Evolutionary conservation across 805 yeast species (phyloP), one percentile per base, ranked within the genome.

Genomic region (Dipodascus geniculatus): DNA sequence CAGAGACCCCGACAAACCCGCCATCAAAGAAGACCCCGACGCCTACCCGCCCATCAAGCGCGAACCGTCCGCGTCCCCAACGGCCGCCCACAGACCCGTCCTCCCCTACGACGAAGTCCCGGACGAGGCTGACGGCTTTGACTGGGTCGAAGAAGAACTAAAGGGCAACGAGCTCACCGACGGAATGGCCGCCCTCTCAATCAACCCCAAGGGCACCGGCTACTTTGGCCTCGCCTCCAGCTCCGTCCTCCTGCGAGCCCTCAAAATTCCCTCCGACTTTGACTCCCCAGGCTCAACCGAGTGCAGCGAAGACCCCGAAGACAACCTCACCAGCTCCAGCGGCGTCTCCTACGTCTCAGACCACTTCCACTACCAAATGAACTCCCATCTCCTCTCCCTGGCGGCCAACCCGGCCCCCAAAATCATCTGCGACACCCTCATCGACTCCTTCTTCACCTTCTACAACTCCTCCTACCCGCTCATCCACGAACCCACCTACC

Each of bases 211-310:
- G 50, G 77, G 81, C 23, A 76, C 76, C 24, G 87, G 88, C 0
- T 82, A 79, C 62, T 78, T 79, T 58, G 89, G 89, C 1, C 75
- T 77, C 11, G 84, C 81, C 6, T 81, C 88, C 2, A 73, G 80
- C 55, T 75, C 83, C 1, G 78, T 79, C 4, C 68, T 80, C 19
- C 64, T 83, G 48, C 70, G 81, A 58, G 75, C 77, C 9, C 59
- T 79, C 47, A 71, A 73, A 42, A 63, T 72, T 23, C 60, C 61
- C 51, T 61, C 68, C 17, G 67, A 66, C 48, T 53, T 59, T 38
- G 59, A 59, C 47, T 35, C 49, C 9, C 19, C 31, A 22, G 49
- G 49, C 8, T 22, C 31, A 8, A 4, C 49, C 6, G 19, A 22
- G 17, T 47, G 9, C n/a, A 9, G 17, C 14, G 17, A 58, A n/a